Percentiles rank a stretch among this genome's conserved stretches.
Evolutionary conservation across 2,329 filamentous ascomycete species (phyloP).

Genomic region (Neofusicoccum umdonicola): DNA sequence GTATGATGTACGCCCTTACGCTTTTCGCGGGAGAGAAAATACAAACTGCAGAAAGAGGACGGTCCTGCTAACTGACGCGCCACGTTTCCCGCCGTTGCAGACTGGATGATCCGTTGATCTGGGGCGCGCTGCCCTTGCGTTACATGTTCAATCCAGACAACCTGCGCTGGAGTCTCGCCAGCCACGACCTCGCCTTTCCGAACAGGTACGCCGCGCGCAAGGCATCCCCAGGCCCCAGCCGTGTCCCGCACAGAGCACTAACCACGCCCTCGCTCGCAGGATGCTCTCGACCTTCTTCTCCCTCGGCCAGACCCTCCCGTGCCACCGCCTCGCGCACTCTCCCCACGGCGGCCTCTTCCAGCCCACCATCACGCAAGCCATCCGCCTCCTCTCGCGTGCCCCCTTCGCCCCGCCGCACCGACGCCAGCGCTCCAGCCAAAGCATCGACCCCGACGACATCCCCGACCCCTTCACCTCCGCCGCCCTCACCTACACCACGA

Average conservation of each 20-base stretch:
- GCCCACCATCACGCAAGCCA: constrained; percentile 79
- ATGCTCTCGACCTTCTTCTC: constrained; percentile 76
- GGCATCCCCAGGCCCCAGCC: no score
- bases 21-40: not conserved
- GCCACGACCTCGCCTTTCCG: constrained; percentile 92
- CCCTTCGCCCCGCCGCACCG: constrained; percentile 39
- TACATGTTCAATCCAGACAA: constrained; percentile 72
- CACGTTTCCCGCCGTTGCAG: constrained; percentile 46
- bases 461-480: constrained; percentile 56
- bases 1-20: constrained; percentile 54
- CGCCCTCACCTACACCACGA: constrained; percentile 63
- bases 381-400: constrained; percentile 71
- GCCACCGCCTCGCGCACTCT: constrained; percentile 77
- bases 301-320: constrained; percentile 85
- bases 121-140: constrained; percentile 78
- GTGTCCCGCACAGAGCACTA: not conserved
- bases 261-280: constrained; percentile 42
- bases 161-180: constrained; percentile 84
- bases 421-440: not conserved
- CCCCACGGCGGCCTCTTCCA: constrained; percentile 82
- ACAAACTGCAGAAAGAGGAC: not conserved
- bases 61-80: constrained; percentile 18
- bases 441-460: constrained; percentile 25
- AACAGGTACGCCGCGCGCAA: constrained; percentile 60
- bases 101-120: constrained; percentile 89